Evolutionary conservation across 345 rosid genomes (phyloP), one percentile per base, ranked within the genome.

Genomic region (Salix purpurea): DNA sequence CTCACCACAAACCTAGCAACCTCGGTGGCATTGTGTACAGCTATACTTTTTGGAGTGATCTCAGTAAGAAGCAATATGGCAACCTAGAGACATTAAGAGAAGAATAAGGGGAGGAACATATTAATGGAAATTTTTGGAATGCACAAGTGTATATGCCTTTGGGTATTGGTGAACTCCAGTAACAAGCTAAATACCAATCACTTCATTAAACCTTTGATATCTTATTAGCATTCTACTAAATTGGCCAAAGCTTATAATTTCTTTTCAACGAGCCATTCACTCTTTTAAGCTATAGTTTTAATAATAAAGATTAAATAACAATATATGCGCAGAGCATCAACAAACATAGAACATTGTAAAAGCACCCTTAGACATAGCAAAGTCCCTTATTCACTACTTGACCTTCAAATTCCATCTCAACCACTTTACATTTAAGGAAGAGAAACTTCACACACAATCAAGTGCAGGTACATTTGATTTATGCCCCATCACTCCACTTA

Each of bases 41-140:
- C 99, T 75, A 96, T 84, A 85, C 99, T 96, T 85, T 96, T 96
- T 65, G 99, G 99, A 86, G 98, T 96, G 77, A 96, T 96, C 88
- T 96, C 99, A 26, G 99, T 94, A 34, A 96, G 93, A 67, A 96
- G 97, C 83, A 96, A 83, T 66, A 96, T 81, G 61, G 97, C 95
- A 79, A 96, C 99, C 99, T 96, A 86, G 72, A 54, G 73, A 68
- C 50, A 77, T 73, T 71, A 42, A 67, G 56, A 9, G 10, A 67
- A 44, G 44, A 40, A 1, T 10, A 48, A 48, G 37, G 61, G 19
- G 64, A 26, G 61, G 28, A 52, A 69, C 65, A 52, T 24, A 58
- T 69, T 70, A 77, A 54, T 16, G 37, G 30, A 73, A 76, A 32
- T 11, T 19, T 56, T 73, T 58, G 70, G 65, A 78, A 73, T 37